phyloP scores from a whole-genome alignment of 768 basidiomycete genomes.

The Lentinula guzmanii region DNA sequence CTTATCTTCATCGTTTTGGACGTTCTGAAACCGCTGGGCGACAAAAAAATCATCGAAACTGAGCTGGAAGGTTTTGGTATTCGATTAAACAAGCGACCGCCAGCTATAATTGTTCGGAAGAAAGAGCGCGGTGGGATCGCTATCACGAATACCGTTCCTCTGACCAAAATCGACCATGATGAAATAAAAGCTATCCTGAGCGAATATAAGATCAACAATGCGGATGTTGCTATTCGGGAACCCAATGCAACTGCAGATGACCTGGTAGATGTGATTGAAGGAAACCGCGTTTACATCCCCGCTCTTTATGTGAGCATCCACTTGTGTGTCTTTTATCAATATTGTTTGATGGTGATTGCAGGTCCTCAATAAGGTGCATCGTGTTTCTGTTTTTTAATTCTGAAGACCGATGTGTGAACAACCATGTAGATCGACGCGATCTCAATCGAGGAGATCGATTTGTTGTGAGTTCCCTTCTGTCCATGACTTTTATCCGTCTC shows the following conservation, averaged over 20 bases:
- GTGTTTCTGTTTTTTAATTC: not conserved
- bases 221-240: conserved; percentile 89
- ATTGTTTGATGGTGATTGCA: conserved; percentile 18
- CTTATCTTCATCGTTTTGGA: conserved; percentile 98
- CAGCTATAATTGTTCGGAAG: conserved; percentile 74
- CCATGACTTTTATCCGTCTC: not conserved
- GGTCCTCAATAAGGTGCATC: conserved; percentile 77
- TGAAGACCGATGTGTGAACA: conserved; percentile 1
- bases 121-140: conserved; percentile 92
- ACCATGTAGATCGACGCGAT: conserved; percentile 85
- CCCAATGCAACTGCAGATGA: conserved; percentile 92
- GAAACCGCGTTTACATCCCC: conserved; percentile 92
- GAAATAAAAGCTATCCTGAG: conserved; percentile 93
- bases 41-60: conserved; percentile 85
- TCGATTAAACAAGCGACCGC: conserved; percentile 91
- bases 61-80: conserved; percentile 99
- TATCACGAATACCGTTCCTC: conserved; percentile 94
- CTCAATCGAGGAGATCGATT: conserved; percentile 95
- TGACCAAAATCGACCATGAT: conserved; percentile 92
- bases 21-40: conserved; percentile 95
- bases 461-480: conserved; percentile 48
- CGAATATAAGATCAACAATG: conserved; percentile 89
- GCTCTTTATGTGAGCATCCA: conserved; percentile 68
- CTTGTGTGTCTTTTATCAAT: not conserved
- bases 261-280: conserved; percentile 95